Evolutionary conservation across 805 yeast genomes (phyloP).

Genomic region (Vanderwaltozyma yarrowii): DNA sequence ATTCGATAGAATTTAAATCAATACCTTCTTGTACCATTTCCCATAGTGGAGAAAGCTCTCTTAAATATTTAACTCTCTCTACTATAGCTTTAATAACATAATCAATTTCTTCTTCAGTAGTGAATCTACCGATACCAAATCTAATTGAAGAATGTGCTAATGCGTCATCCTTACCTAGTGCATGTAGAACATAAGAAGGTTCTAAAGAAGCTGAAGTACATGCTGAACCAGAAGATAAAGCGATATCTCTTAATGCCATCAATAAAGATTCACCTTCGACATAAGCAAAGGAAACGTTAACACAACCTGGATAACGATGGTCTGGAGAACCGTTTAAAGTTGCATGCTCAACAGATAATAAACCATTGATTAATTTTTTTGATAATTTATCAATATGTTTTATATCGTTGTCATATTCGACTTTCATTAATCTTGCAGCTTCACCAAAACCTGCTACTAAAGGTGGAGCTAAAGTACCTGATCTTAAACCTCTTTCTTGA

Average conservation of each 20-base stretch:
- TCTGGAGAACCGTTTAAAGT: slow-evolving; percentile 76
- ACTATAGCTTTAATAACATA: slow-evolving; percentile 83
- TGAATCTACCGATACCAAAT: slow-evolving; percentile 94
- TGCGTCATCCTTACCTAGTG: slow-evolving; percentile 96
- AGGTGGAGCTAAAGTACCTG: slow-evolving; percentile 97
- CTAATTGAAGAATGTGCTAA: slow-evolving; percentile 97
- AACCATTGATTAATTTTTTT: slow-evolving; percentile 56
- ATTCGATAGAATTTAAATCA: slow-evolving; percentile 84
- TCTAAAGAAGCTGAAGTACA: slow-evolving; percentile 98
- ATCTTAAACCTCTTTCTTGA: slow-evolving; percentile 95
- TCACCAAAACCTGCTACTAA: slow-evolving; percentile 93
- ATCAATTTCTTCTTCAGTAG: slow-evolving; percentile 92
- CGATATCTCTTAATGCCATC: slow-evolving; percentile 97
- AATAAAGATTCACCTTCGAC: slow-evolving; percentile 95
- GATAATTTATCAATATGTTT: slow-evolving; percentile 64
- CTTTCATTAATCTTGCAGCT: slow-evolving; percentile 75
- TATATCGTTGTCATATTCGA: slow-evolving; percentile 66
- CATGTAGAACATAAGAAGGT: slow-evolving; percentile 94
- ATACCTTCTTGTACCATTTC: slow-evolving; percentile 99
- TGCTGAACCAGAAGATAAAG: slow-evolving; percentile 93
- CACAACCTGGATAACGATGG: slow-evolving; percentile 84
- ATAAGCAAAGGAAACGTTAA: slow-evolving; percentile 92
- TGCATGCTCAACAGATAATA: slow-evolving; percentile 78
- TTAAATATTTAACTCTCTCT: slow-evolving; percentile 80
- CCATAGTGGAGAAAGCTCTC: slow-evolving; percentile 94